Conservation (phyloP, 2,329 filamentous ascomycete genomes). For the Phialophora macrospora region DNA sequence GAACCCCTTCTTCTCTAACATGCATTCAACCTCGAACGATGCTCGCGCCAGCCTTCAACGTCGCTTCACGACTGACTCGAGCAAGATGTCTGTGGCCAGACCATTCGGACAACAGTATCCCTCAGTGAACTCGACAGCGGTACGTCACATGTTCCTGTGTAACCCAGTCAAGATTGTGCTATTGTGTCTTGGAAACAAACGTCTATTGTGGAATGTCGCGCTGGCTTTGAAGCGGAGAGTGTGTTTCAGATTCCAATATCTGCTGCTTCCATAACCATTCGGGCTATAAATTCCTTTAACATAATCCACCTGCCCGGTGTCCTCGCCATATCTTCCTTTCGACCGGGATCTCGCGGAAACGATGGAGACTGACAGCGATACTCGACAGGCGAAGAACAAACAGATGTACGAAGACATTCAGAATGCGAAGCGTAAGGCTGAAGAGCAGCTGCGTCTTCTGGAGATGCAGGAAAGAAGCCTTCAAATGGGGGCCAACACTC, state of each 20-base stretch:
- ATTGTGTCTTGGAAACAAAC: slow-evolving; percentile 25
- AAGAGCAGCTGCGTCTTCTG: slow-evolving; percentile 88
- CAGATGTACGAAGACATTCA: slow-evolving; percentile 88
- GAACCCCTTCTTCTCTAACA: slow-evolving; percentile 65
- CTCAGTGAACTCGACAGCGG: slow-evolving; percentile 40
- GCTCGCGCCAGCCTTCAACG: slow-evolving; percentile 79
- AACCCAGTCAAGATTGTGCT: slow-evolving; percentile 20
- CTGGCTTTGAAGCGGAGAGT: slow-evolving; percentile 24
- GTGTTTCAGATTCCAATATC: slow-evolving; percentile 9
- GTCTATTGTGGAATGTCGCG: slow-evolving; percentile 19
- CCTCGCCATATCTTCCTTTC: neutral
- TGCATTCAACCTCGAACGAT: slow-evolving; percentile 63
- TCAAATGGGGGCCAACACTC: slow-evolving; percentile 75
- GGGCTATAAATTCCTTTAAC: neutral
- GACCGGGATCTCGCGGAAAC: neutral
- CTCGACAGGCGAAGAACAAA: slow-evolving; percentile 83
- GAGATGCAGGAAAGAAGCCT: slow-evolving; percentile 60
- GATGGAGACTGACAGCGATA: slow-evolving; percentile 54
- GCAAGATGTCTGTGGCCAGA: slow-evolving; percentile 68
- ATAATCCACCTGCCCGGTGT: slow-evolving; percentile 1
- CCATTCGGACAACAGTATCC: slow-evolving; percentile 40
- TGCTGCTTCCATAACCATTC: neutral
- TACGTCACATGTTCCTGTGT: slow-evolving; percentile 30
- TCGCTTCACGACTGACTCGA: slow-evolving; percentile 90
- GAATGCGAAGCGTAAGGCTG: slow-evolving; percentile 85